Evolutionary conservation across 208 protist species (phyloP).

Genomic region (Trypanosoma vivax): DNA sequence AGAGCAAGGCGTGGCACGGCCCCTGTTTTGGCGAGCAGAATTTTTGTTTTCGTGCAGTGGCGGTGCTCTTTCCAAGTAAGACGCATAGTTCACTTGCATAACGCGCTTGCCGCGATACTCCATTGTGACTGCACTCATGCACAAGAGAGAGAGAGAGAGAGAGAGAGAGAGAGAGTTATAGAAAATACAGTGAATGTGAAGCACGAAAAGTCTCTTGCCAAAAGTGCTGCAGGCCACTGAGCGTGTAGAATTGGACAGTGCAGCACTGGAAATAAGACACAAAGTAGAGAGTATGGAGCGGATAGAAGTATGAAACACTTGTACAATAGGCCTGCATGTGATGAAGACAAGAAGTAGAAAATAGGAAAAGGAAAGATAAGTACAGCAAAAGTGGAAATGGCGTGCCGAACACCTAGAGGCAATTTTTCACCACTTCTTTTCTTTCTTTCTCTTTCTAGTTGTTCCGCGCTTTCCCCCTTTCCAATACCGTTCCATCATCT

Average conservation of each 20-base stretch:
- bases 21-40: not conserved
- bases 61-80: not conserved
- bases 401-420: too few relatives aligned
- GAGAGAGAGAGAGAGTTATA: conserved; percentile 2
- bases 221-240: too few relatives aligned
- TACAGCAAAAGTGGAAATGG: not conserved
- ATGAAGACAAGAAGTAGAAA: too few relatives aligned
- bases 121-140: not conserved
- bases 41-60: not conserved
- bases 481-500: too few relatives aligned
- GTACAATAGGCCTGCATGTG: too few relatives aligned
- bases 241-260: too few relatives aligned
- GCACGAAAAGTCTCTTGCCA: conserved; percentile 9
- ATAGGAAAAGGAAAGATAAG: not conserved
- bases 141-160: conserved; percentile 1
- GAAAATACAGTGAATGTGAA: conserved; percentile 2
- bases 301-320: too few relatives aligned
- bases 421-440: too few relatives aligned
- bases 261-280: too few relatives aligned
- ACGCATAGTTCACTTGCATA: conserved; percentile 8
- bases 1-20: not conserved
- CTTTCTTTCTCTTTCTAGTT: too few relatives aligned
- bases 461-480: too few relatives aligned
- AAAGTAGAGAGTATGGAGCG: not conserved
- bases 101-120: conserved; percentile 15